Evolutionary conservation across 768 basidiomycete genomes (phyloP).

Genomic region (Trametopsis cervina): DNA sequence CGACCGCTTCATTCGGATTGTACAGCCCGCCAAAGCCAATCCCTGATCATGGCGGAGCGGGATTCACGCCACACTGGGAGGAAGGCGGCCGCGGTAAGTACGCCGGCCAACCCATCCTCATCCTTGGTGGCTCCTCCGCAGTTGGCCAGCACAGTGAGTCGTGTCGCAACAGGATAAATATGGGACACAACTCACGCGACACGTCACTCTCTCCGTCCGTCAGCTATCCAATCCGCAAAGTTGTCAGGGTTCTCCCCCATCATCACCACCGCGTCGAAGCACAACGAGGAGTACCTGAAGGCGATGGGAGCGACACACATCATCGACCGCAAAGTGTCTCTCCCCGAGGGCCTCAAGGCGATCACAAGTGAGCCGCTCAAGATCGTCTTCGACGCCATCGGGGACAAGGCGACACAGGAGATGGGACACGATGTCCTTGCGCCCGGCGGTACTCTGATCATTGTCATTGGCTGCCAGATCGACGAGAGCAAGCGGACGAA

Average conservation of each 20-base stretch:
- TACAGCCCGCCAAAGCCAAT: constrained; percentile 11
- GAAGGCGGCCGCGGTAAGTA: constrained; percentile 25
- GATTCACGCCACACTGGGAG: constrained; percentile 27
- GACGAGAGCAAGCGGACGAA: constrained; percentile 20
- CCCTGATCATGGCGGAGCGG: constrained; percentile 17
- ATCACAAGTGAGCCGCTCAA: constrained; percentile 18
- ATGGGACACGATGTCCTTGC: constrained; percentile 18
- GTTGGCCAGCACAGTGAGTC: constrained; percentile 32
- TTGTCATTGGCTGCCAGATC: constrained; percentile 10
- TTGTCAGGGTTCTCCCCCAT: constrained; percentile 27
- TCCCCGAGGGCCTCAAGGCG: neutral
- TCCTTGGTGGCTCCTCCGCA: constrained; percentile 31
- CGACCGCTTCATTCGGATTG: constrained; percentile 22
- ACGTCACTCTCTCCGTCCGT: neutral
- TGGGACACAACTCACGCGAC: neutral
- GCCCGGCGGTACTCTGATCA: constrained; percentile 16
- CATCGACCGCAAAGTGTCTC: constrained; percentile 17
- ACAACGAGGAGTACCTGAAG: constrained; percentile 17
- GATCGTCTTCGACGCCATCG: constrained; percentile 21
- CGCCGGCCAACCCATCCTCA: constrained; percentile 26
- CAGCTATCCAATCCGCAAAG: constrained; percentile 23
- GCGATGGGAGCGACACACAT: constrained; percentile 26
- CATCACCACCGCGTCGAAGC: constrained; percentile 23
- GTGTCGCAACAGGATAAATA: neutral
- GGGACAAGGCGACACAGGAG: constrained; percentile 18